Percentiles rank a stretch among this genome's conserved stretches.
Evolutionary conservation across 2,329 filamentous ascomycete species (phyloP).

Genomic region (Apiospora malaysiana): DNA sequence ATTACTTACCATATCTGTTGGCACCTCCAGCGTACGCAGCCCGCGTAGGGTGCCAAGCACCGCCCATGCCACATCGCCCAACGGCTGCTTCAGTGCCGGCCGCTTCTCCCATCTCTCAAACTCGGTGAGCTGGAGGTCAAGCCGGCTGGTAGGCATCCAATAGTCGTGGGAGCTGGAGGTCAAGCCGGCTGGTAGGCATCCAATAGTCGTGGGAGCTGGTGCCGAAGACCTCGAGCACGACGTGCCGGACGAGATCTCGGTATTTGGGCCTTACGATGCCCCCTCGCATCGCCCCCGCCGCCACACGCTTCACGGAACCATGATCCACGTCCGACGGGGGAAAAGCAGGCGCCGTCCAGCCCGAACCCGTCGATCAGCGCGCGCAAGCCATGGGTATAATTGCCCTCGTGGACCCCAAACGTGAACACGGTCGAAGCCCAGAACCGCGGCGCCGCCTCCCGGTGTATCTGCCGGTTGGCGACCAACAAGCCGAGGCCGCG

Average conservation of each 20-base stretch:
- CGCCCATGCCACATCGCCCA: neutral
- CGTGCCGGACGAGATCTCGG: neutral
- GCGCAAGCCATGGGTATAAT: neutral
- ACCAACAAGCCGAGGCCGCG: neutral
- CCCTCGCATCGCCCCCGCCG: no score
- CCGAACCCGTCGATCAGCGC: neutral
- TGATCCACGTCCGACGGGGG: no score
- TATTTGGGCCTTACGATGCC: neutral
- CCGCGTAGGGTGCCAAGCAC: neutral
- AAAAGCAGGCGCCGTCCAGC: neutral
- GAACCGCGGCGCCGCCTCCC: neutral
- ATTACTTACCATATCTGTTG: neutral
- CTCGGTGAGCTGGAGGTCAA: no score
- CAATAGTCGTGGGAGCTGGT: neutral
- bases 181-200: no score
- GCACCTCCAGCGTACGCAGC: neutral
- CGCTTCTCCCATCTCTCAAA: neutral
- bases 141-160: no score
- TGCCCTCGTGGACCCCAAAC: neutral
- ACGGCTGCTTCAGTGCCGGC: neutral
- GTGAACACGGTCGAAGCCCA: neutral
- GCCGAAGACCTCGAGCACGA: neutral
- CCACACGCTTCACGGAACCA: no score
- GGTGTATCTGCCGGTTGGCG: neutral
- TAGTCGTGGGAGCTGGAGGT: neutral